Evolutionary conservation across 257 asterid species (phyloP), one percentile per base, ranked within the genome.

Genomic region (Asclepias syriaca): DNA sequence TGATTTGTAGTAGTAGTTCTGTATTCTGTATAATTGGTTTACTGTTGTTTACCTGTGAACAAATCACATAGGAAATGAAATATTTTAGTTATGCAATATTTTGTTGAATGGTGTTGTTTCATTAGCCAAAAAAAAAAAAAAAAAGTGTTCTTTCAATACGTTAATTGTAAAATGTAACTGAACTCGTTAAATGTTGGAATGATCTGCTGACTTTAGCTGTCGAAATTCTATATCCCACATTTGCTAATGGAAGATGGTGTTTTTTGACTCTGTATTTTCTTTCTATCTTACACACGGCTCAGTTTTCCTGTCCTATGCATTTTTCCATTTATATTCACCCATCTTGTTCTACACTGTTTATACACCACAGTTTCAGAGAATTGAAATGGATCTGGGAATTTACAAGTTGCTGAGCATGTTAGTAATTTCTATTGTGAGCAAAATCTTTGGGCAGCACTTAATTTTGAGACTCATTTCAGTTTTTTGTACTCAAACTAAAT

Each of bases 11-110:
- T 49, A 5, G 46, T 39, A 57, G 71, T 70, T 69, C 70, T 80
- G 81, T 72, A 79, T 73, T 69, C 70, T 80, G 81, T 72, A 79
- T 73, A 76, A 77, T 74, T 78, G 64, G 75, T 75, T 54, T 58
- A 50, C 24, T 69, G 40, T 48, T 65, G 29, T 48, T 61, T 58
- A 72, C 29, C 14, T 64, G 68, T 15, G n/a, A 34, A 18, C 68
- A 19, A 64, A 18, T 37, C 27, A 18, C 59, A 60, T 71, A 79
- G 72, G 79, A 73, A 75, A 74, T 68, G 67, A 64, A 18, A 78
- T 76, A 12, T 75, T 73, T 75, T 81, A 80, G 79, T 80, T 48
- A 61, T 77, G 73, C 64, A 57, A 74, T 74, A 22, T 46, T 45
- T 57, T 48, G 55, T 12, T 67, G 54, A 68, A 43, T 46, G 27